Evolutionary conservation across 2,329 filamentous ascomycete species (phyloP).

Genomic region (Microsporum canis): DNA sequence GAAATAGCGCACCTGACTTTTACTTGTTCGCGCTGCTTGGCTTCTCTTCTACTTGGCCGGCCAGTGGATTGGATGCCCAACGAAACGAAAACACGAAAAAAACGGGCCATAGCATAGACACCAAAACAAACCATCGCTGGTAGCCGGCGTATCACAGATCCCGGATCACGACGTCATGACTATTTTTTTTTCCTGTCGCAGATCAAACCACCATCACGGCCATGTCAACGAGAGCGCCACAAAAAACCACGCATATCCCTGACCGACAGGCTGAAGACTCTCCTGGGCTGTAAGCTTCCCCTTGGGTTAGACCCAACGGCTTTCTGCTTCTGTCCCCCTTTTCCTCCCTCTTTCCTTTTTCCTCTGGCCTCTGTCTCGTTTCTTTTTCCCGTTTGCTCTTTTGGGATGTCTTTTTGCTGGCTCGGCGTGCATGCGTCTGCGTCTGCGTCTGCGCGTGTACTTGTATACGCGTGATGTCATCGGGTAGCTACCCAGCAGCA

Average conservation of each 20-base stretch:
- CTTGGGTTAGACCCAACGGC: neutral
- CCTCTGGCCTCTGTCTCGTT: neutral
- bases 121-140: conserved; percentile 1
- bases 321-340: neutral
- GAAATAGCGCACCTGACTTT: neutral
- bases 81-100: neutral
- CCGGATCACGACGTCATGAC: neutral
- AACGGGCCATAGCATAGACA: neutral
- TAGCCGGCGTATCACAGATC: conserved; percentile 3
- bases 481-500: neutral
- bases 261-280: neutral
- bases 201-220: neutral
- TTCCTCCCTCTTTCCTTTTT: neutral
- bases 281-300: neutral
- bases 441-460: neutral
- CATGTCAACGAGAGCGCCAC: neutral
- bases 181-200: neutral
- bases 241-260: neutral
- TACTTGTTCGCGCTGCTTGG: neutral
- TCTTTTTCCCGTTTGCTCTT: neutral
- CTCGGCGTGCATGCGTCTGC: neutral
- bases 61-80: neutral
- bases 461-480: neutral
- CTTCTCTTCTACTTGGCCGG: neutral
- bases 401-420: neutral